These are phyloP conservation scores for Entomortierella chlamydospora DNA, from an alignment of 192 early-diverging fungal species.

Conservation along the genomic window DNA sequence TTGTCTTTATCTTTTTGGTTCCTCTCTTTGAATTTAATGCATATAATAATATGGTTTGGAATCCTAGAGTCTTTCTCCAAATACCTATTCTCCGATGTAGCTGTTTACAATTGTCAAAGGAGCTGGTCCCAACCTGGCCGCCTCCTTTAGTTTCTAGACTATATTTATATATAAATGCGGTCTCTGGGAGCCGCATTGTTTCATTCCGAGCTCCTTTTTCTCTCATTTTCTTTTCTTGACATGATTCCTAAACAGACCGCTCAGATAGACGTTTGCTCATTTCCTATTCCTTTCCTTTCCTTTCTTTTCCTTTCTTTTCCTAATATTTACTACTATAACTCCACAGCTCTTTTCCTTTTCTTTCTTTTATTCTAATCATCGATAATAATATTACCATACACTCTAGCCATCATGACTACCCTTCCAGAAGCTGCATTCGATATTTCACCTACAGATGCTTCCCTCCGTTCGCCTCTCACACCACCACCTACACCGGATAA, in stretches of 20 bases:
- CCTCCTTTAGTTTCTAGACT: background rate
- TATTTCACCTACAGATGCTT: slow-evolving; percentile 8
- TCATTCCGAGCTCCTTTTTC: background rate
- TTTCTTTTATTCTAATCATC: background rate
- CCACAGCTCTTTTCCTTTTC: background rate
- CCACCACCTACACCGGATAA: slow-evolving; percentile 49
- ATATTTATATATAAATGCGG: background rate
- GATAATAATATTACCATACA: background rate
- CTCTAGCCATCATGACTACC: slow-evolving; percentile 23
- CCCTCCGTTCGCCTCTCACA: slow-evolving; percentile 35
- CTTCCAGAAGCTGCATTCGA: slow-evolving; percentile 32
- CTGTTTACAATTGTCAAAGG: background rate
- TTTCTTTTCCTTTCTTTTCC: background rate
- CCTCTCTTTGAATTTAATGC: too few relatives aligned
- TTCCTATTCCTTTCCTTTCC: background rate
- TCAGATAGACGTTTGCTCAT: background rate
- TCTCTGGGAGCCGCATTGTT: background rate
- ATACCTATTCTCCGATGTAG: background rate
- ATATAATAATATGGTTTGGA: background rate
- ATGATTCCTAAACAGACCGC: background rate
- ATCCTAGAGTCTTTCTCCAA: background rate
- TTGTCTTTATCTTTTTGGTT: too few relatives aligned
- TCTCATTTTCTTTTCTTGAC: background rate
- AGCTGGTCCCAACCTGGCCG: background rate
- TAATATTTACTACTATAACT: background rate